Evolutionary conservation across 1,284 basidiomycete species (phyloP).

Genomic region (Microbotryum intermedium): DNA sequence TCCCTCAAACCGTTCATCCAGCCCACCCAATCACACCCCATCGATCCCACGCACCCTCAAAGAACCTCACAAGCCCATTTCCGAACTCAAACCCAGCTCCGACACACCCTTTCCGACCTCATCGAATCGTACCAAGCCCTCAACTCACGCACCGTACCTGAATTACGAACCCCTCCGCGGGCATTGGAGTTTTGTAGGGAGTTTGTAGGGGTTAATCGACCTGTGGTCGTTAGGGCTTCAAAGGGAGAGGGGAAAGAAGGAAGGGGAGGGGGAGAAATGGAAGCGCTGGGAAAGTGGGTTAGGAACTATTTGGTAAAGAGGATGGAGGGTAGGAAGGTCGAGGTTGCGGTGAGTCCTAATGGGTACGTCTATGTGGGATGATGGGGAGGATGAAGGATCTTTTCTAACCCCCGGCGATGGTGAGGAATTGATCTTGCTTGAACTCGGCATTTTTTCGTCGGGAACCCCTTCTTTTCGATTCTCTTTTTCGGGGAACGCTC

Average conservation of each 20-base stretch:
- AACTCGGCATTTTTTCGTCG: neutral
- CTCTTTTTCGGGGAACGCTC: neutral
- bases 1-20: no score
- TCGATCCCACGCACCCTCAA: no score
- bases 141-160: slow-evolving; percentile 54
- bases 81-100: neutral
- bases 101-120: neutral
- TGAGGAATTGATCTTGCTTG: no score
- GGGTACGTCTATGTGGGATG: slow-evolving; percentile 53
- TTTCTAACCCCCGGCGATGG: neutral
- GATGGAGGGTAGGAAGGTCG: slow-evolving; percentile 53
- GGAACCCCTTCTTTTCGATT: neutral
- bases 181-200: slow-evolving; percentile 60
- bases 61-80: no score
- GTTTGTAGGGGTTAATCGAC: slow-evolving; percentile 63
- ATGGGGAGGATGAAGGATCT: slow-evolving; percentile 5
- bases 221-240: slow-evolving; percentile 49
- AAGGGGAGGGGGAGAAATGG: slow-evolving; percentile 22
- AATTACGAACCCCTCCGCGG: slow-evolving; percentile 53
- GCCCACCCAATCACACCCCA: no score
- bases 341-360: slow-evolving; percentile 72
- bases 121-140: slow-evolving; percentile 46
- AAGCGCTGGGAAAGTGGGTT: slow-evolving; percentile 47
- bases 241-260: slow-evolving; percentile 41
- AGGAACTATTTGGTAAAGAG: slow-evolving; percentile 52